Conservation (phyloP, 495 filamentous ascomycete genomes). For the Hypoxylon rickii region DNA sequence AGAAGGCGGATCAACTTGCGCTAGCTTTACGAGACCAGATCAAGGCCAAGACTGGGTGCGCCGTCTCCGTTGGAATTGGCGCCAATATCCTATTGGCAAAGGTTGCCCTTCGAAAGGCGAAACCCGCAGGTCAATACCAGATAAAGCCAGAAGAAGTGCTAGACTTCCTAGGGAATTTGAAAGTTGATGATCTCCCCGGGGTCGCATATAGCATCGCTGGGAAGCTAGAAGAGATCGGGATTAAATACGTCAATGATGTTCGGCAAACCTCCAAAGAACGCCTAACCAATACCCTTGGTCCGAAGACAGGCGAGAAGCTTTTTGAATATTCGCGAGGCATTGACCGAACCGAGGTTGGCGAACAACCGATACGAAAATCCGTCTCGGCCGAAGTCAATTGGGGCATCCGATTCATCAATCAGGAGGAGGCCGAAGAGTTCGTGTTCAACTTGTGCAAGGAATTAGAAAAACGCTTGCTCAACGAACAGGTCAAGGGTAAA, state of each 20-base stretch:
- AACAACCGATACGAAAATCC: constrained; percentile 78
- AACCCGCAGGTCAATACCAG: constrained; percentile 85
- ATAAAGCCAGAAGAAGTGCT: constrained; percentile 78
- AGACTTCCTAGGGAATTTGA: constrained; percentile 73
- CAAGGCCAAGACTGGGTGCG: constrained; percentile 75
- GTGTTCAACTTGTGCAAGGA: constrained; percentile 81
- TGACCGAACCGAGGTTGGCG: constrained; percentile 83
- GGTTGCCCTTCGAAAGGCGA: constrained; percentile 86
- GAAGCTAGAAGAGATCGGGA: constrained; percentile 84
- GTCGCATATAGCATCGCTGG: constrained; percentile 84
- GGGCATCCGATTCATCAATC: constrained; percentile 92
- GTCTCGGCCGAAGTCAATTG: constrained; percentile 97
- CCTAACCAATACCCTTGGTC: constrained; percentile 72
- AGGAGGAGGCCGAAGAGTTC: constrained; percentile 90
- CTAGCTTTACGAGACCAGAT: constrained; percentile 66
- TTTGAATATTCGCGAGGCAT: constrained; percentile 92
- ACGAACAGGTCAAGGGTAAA: constrained; percentile 82
- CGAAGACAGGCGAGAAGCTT: constrained; percentile 89
- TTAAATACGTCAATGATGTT: constrained; percentile 81
- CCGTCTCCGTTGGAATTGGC: constrained; percentile 93
- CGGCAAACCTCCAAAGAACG: constrained; percentile 74
- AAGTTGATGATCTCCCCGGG: constrained; percentile 81
- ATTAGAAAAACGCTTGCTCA: constrained; percentile 74
- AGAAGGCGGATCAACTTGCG: constrained; percentile 77
- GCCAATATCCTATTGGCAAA: constrained; percentile 89